Base-by-base conservation (phyloP, 495 filamentous ascomycete species). In the Penicillium flavigenum region DNA sequence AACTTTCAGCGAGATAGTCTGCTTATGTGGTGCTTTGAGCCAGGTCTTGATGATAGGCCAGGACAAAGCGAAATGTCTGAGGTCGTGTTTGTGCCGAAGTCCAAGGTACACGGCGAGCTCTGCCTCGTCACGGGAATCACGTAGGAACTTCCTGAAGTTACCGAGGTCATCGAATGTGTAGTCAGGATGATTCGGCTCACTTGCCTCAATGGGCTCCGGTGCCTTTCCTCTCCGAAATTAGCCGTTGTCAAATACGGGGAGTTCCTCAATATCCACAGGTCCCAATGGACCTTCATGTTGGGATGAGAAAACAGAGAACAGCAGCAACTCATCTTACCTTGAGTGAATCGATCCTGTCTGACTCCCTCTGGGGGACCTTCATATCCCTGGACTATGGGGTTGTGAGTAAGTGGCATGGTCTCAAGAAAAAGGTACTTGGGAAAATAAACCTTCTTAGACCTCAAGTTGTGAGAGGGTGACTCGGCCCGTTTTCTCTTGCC, bases 21-120 rank as follows among this genome's bases (percentile, higher is more conserved):
- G 45, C 12, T 47, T 24, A 16, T 29, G 45, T 3, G 45, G 45
- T 9, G 45, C 45, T 6, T 1, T n/a, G 0, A 31, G 17, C 45
- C 45, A 47, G 5, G 45, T 31, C n/a, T 31, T 47, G 14, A 47
- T 29, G 8, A 47, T 12, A 8, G 45, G 45, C 45, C 26, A 47
- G 45, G 45, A 47, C 1, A 47, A 29, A n/a, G 45, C 45, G 14
- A 47, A 47, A 17, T 47, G 45, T 5, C 45, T n/a, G 16, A 47
- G 24, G 26, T 47, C 45, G 14, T 17, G 12, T 47, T 47, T 47
- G 19, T 22, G 19, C 20, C 22, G 42, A 4, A 44, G 20, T 44
- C 42, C 42, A 14, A 44, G 42, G 11, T 47, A 47, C 7, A 27
- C 20, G 6, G 26, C 45, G 11, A 47, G 45, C 16, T 29, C n/a